Evolutionary conservation across 2,329 filamentous ascomycete species (phyloP).

Genomic region (Penicillium sp.): DNA sequence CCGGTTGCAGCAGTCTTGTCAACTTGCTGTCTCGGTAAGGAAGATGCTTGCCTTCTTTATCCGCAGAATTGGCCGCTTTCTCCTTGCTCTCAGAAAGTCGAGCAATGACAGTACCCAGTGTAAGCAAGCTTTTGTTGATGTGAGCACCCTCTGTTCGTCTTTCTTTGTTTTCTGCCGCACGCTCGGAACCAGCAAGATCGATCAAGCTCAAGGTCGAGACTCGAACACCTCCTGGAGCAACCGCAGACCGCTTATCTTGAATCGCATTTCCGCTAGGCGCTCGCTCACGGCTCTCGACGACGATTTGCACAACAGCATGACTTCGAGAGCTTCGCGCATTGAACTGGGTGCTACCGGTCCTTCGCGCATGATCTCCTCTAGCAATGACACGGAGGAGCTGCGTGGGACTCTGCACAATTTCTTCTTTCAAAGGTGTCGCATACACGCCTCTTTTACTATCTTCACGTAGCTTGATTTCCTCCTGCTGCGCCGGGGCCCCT

Average conservation of each 20-base stretch:
- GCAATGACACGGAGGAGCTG: slow-evolving; percentile 93
- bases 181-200: slow-evolving; percentile 92
- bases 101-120: slow-evolving; percentile 90
- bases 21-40: slow-evolving; percentile 98
- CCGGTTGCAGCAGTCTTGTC: slow-evolving; percentile 85
- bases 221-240: slow-evolving; percentile 81
- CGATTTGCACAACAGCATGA: slow-evolving; percentile 97
- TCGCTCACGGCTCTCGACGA: slow-evolving; percentile 92
- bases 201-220: slow-evolving; percentile 95
- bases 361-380: slow-evolving; percentile 81
- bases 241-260: slow-evolving; percentile 63
- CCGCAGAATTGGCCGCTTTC: slow-evolving; percentile 65
- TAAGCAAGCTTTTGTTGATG: slow-evolving; percentile 97
- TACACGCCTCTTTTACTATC: slow-evolving; percentile 96
- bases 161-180: slow-evolving; percentile 92
- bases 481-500: slow-evolving; percentile 57
- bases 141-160: slow-evolving; percentile 90
- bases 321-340: slow-evolving; percentile 94
- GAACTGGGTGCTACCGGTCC: slow-evolving; percentile 93
- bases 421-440: slow-evolving; percentile 91
- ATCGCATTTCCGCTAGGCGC: slow-evolving; percentile 53
- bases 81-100: slow-evolving; percentile 87
- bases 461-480: slow-evolving; percentile 96
- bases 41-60: slow-evolving; percentile 86
- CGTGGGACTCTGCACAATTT: slow-evolving; percentile 97